These are phyloP conservation scores for Bipolaris oryzae DNA, from an alignment of 2,329 filamentous ascomycete genomes.

Conservation along the genomic window DNA sequence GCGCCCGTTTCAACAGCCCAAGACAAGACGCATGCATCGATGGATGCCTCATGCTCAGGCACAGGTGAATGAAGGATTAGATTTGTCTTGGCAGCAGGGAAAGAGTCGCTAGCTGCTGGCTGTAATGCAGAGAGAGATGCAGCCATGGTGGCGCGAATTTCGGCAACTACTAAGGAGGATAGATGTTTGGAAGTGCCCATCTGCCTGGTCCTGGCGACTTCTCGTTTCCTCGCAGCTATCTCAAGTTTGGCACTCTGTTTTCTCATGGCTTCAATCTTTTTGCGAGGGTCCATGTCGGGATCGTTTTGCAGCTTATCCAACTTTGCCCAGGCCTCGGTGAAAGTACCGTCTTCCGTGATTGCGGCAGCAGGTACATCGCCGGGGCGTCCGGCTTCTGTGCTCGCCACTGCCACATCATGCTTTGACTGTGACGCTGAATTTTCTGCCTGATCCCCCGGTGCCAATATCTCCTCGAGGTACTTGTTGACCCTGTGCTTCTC, in stretches of 20 bases:
- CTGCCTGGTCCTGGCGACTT: conserved; percentile 21
- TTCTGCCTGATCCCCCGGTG: conserved; percentile 8
- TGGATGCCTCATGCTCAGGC: conserved; percentile 59
- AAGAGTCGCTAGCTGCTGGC: conserved; percentile 50
- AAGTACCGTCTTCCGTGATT: conserved; percentile 8
- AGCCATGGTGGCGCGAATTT: conserved; percentile 58
- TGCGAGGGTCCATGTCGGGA: conserved; percentile 11
- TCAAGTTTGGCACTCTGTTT: conserved; percentile 24
- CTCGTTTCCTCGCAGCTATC: conserved; percentile 17
- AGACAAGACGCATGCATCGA: conserved; percentile 67
- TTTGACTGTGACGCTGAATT: conserved; percentile 3
- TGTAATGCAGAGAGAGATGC: conserved; percentile 53
- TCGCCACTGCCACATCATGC: conserved; percentile 10
- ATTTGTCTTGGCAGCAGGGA: conserved; percentile 60
- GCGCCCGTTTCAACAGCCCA: conserved; percentile 67
- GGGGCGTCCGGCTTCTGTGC: conserved; percentile 6
- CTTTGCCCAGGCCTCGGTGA: conserved; percentile 13
- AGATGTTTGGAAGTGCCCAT: conserved; percentile 22
- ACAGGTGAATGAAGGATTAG: conserved; percentile 65
- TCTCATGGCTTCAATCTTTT: conserved; percentile 16
- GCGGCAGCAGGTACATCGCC: conserved; percentile 1
- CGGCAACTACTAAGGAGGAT: conserved; percentile 43
- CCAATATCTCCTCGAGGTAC: conserved; percentile 25
- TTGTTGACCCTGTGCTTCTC: conserved; percentile 31
- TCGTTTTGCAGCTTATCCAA: conserved; percentile 20